Conservation (phyloP, 2,329 filamentous ascomycete species). For the Fusarium algeriense region DNA sequence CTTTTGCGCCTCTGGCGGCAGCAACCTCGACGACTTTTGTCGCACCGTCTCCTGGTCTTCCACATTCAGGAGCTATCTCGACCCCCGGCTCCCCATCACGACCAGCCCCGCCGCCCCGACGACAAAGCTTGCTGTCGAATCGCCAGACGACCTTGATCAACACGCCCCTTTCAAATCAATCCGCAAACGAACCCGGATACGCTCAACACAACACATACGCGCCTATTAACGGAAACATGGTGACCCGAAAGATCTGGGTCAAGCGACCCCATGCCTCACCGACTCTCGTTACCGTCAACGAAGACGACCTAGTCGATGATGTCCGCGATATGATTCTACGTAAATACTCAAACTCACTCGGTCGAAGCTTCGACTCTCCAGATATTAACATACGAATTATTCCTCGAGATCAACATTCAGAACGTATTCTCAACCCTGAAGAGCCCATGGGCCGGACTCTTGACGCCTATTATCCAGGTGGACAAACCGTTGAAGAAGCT, state of each 20-base stretch:
- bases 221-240: slow-evolving; percentile 64
- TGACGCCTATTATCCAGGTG: slow-evolving; percentile 86
- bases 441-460: slow-evolving; percentile 83
- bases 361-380: slow-evolving; percentile 88
- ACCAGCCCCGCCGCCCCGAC: slow-evolving; percentile 43
- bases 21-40: slow-evolving; percentile 58
- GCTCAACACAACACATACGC: slow-evolving; percentile 35
- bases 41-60: slow-evolving; percentile 44
- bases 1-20: slow-evolving; percentile 25
- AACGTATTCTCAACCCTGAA: slow-evolving; percentile 84
- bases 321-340: slow-evolving; percentile 90
- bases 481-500: slow-evolving; percentile 89
- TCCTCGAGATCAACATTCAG: slow-evolving; percentile 74
- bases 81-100: slow-evolving; percentile 36
- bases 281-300: slow-evolving; percentile 85
- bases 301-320: slow-evolving; percentile 94
- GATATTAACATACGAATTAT: slow-evolving; percentile 85
- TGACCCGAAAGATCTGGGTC: slow-evolving; percentile 92
- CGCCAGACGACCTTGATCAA: slow-evolving; percentile 52
- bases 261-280: slow-evolving; percentile 87
- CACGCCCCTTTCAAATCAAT: slow-evolving; percentile 49
- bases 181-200: slow-evolving; percentile 38
- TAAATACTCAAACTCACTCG: slow-evolving; percentile 95
- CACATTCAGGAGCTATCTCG: slow-evolving; percentile 27
- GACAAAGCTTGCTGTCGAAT: slow-evolving; percentile 55